Evolutionary conservation across 345 rosid species (phyloP), one percentile per base, ranked within the genome.

Genomic region (Salix koriyanagi): DNA sequence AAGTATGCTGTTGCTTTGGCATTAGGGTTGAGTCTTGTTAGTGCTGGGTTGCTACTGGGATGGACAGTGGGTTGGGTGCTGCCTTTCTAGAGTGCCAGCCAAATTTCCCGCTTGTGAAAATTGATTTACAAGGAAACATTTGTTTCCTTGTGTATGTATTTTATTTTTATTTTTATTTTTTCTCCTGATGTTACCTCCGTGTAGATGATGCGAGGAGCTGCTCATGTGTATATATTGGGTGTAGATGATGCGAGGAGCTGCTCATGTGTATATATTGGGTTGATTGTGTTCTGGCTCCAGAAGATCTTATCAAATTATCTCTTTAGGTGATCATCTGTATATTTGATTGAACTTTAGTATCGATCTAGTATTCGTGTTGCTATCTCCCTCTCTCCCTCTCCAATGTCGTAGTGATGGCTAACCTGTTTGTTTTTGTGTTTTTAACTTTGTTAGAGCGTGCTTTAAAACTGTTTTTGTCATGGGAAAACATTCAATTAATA

Each of bases 41-140:
- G 97, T 61, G 96, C 99, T 42, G 99, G 99, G 56, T 87, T 96
- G 87, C 90, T 96, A 11, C 85, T 93, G 28, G 98, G 98, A 71
- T 96, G 98, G 99, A 96, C 99, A 2, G 89, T 90, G 32, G 98
- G 98, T n/a, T 93, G 98, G 95, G 84, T 96, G 88, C 42, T 92
- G 73, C 89, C 93, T 30, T 70, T 75, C 15, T 88, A 48, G 78
- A 78, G 32, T 34, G 46, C 16, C 76, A 36, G 75, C 34, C 15
- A 14, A 77, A 75, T 41, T 68, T 23, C 26, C 54, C 28, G 23
- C 74, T 48, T 70, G 77, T 65, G 12, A 23, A 65, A 78, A 76
- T 73, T 73, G 72, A 76, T 65, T 77, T 77, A 32, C 25, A 37
- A 52, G 70, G 9, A 52, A 28, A 36, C 50, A 61, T 74, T 52